Conservation (phyloP, 441 rosid species). For the Jatropha podagrica region DNA sequence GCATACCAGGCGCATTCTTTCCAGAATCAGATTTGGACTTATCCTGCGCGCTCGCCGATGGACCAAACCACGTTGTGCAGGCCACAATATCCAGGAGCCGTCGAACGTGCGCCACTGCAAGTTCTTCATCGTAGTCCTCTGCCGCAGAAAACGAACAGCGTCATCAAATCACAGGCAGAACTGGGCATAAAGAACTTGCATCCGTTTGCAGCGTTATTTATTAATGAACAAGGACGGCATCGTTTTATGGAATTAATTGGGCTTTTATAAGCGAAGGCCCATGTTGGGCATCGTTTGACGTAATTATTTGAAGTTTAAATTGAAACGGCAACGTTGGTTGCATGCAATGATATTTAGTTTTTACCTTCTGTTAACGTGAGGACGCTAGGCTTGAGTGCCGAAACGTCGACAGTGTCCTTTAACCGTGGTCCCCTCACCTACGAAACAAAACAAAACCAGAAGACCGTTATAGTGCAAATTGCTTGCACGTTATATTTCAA, state of each 20-base stretch:
- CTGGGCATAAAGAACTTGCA: too few species aligned
- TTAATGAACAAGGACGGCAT: neutral
- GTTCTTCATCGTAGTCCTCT: slow-evolving; percentile 50
- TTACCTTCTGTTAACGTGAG: slow-evolving; percentile 61
- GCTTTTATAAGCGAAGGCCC: too few species aligned
- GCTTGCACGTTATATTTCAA: neutral
- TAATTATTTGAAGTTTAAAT: neutral
- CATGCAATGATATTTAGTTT: neutral
- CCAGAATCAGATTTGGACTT: slow-evolving; percentile 34
- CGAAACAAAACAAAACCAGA: neutral
- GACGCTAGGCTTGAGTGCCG: slow-evolving; percentile 51
- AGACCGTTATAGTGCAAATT: neutral
- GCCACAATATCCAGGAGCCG: slow-evolving; percentile 63
- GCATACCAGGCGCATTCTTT: slow-evolving; percentile 33
- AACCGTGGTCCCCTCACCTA: slow-evolving; percentile 58
- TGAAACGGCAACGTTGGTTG: slow-evolving; percentile 5
- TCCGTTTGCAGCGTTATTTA: neutral
- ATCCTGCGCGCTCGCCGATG: slow-evolving; percentile 44
- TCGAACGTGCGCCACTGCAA: slow-evolving; percentile 54
- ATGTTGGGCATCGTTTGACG: neutral
- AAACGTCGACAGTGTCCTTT: slow-evolving; percentile 52
- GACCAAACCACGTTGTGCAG: slow-evolving; percentile 72
- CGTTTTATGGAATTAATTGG: neutral
- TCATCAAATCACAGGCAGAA: slow-evolving; percentile 4
- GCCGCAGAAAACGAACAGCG: slow-evolving; percentile 15